Conservation (phyloP, 768 basidiomycete genomes). For the Mycena rosella region DNA sequence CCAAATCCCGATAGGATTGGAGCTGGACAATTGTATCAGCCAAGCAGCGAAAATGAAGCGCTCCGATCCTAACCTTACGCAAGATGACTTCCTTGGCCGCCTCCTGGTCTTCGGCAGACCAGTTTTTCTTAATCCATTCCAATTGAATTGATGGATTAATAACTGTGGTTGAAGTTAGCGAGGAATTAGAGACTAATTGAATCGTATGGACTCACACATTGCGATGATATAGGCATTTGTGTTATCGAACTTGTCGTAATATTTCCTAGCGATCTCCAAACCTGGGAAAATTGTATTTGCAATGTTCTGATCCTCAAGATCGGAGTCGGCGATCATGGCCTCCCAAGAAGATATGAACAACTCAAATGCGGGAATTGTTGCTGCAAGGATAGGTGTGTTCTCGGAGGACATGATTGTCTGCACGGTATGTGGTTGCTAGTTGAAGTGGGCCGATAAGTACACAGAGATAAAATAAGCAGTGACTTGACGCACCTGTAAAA, state of each 20-base stretch:
- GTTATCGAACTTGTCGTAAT: conserved; percentile 20
- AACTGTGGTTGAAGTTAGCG: conserved; percentile 16
- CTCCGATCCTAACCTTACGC: conserved; percentile 15
- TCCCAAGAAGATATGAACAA: background rate
- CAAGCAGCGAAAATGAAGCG: conserved; percentile 16
- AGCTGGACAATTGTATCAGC: conserved; percentile 18
- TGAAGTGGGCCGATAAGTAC: background rate
- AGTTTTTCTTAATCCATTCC: conserved; percentile 20
- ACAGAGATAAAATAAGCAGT: background rate
- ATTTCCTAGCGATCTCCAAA: conserved; percentile 15
- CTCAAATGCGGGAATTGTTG: conserved; percentile 3
- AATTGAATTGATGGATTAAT: conserved; percentile 20
- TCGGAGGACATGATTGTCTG: conserved; percentile 2
- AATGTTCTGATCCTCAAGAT: conserved; percentile 3
- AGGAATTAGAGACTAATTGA: conserved; percentile 16
- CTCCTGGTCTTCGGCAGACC: conserved; percentile 15
- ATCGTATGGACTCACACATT: conserved; percentile 9
- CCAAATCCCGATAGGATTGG: conserved; percentile 17
- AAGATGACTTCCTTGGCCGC: conserved; percentile 13
- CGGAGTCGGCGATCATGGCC: conserved; percentile 10
- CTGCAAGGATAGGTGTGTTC: conserved; percentile 1
- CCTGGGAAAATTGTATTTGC: background rate
- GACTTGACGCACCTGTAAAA: conserved; percentile 1
- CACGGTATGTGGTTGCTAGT: conserved; percentile 2
- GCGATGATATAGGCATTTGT: conserved; percentile 20